Base-by-base conservation (phyloP, 2,329 filamentous ascomycete genomes). In the Fusarium citri region DNA sequence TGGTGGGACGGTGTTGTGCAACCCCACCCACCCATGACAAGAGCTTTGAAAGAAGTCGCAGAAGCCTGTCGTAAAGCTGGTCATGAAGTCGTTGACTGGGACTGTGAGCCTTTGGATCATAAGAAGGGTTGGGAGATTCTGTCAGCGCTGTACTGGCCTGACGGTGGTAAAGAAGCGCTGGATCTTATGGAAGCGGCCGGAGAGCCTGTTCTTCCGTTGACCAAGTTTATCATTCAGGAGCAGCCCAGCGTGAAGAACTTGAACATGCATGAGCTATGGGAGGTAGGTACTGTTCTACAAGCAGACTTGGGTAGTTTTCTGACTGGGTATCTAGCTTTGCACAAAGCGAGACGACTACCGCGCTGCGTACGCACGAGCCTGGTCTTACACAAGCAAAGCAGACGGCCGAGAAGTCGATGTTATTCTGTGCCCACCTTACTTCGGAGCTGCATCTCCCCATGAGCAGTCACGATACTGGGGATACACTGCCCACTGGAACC, bases 401-500 rank as follows among this genome's bases (percentile, higher is more conserved):
- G 71, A 64, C 5, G 76, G 76, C 8, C 43, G 54, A 53, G 72
- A 76, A 45, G 83, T 90, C 11, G 90, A 92, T 75, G 86, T 89
- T 1, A 85, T 92, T 34, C 80, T 92, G 2, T 89, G 86, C 58
- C 90, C 89, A 0, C 85, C 83, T 0, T 86, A 85, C 0, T 87
- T 88, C 3, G n/a, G 86, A 83, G 78, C 85, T 65, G 83, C 78
- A 71, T 60, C 79, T 63, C 66, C 88, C 66, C 77, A 87, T 68
- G 78, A 79, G 6, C 71, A 77, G 12, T 78, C 76, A 6, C 75
- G 77, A 73, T 91, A 75, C 81, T 92, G 89, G 89, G 85, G 85
- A 2, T 93, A 92, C 70, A 91, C 89, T 0, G 80, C 85, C 1
- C 85, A 89, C 65, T 92, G 89, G 89, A 93, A 92, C 74, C 72